Evolutionary conservation across 169 alveolate genomes (phyloP).

Genomic region (Neospora caninum): DNA sequence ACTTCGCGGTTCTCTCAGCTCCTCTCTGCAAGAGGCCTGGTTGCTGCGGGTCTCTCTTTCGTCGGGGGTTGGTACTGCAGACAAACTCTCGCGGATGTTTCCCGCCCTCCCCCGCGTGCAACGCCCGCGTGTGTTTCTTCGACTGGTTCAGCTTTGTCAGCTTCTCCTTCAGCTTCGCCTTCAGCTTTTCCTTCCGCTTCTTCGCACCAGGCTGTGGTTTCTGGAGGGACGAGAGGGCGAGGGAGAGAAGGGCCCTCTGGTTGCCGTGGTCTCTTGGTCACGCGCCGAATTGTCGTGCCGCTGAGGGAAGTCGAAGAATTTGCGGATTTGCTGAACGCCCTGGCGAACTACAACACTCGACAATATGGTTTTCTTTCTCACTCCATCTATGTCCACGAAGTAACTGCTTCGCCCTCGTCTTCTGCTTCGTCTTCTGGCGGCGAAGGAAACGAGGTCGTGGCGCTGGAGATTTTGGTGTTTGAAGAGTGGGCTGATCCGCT

Average conservation of each 20-base stretch:
- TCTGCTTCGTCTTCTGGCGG: background rate
- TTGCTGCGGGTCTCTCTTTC: slow-evolving; percentile 19
- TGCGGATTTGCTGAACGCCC: background rate
- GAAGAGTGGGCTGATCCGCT: slow-evolving; percentile 52
- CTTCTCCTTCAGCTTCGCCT: background rate
- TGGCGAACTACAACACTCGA: background rate
- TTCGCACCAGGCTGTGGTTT: background rate
- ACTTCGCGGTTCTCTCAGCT: background rate
- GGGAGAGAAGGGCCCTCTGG: background rate
- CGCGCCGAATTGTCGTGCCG: slow-evolving; percentile 33
- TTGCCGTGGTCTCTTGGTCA: background rate
- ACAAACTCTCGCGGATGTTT: background rate
- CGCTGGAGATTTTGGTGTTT: slow-evolving; percentile 10
- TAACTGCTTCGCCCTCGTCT: background rate
- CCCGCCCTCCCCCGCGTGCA: background rate
- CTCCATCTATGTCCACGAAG: background rate
- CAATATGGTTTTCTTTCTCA: slow-evolving; percentile 21
- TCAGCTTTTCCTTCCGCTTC: background rate
- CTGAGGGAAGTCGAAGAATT: background rate
- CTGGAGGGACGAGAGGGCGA: background rate
- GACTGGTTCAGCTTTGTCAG: background rate
- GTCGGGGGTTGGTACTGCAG: slow-evolving; percentile 25
- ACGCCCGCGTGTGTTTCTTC: background rate
- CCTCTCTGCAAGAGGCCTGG: background rate
- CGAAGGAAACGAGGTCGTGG: background rate